Percentiles rank a stretch among this genome's conserved stretches.
Conservation (phyloP, 768 basidiomycete species). For the Lentinula sp. region DNA sequence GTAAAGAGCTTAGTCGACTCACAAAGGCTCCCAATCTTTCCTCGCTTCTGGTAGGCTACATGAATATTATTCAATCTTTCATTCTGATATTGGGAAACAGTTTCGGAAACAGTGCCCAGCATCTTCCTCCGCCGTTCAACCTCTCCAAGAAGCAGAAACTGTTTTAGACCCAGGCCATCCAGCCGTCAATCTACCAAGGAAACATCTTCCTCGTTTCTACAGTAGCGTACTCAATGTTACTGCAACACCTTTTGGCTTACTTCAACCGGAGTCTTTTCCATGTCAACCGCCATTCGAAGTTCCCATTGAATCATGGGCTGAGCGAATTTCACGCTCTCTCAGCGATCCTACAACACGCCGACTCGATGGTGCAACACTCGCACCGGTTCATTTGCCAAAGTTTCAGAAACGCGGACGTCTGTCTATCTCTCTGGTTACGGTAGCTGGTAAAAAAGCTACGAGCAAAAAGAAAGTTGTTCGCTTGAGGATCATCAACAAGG, state of each 20-base stretch:
- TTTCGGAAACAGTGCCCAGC: constrained; percentile 5
- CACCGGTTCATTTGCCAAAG: background rate
- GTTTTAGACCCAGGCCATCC: constrained; percentile 5
- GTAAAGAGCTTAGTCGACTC: constrained; percentile 5
- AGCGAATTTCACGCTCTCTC: constrained; percentile 3
- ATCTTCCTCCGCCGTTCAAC: background rate
- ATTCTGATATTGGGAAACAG: background rate
- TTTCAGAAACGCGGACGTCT: background rate
- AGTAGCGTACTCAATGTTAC: background rate
- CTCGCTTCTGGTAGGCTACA: background rate
- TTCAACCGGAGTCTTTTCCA: background rate
- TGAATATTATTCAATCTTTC: background rate
- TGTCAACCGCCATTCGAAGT: constrained; percentile 2
- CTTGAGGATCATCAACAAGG: constrained; percentile 2
- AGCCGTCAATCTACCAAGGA: background rate
- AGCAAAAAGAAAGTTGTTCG: constrained; percentile 6
- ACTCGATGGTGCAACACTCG: background rate
- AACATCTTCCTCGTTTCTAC: background rate
- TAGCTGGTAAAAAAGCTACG: constrained; percentile 2
- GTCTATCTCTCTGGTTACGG: constrained; percentile 3
- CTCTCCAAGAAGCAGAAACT: background rate
- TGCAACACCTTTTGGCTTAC: background rate
- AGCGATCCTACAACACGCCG: background rate
- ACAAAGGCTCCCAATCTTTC: background rate
- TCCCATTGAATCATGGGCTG: background rate